phyloP scores from a whole-genome alignment of 495 filamentous ascomycete species.

The Aspergillus sparsus region DNA sequence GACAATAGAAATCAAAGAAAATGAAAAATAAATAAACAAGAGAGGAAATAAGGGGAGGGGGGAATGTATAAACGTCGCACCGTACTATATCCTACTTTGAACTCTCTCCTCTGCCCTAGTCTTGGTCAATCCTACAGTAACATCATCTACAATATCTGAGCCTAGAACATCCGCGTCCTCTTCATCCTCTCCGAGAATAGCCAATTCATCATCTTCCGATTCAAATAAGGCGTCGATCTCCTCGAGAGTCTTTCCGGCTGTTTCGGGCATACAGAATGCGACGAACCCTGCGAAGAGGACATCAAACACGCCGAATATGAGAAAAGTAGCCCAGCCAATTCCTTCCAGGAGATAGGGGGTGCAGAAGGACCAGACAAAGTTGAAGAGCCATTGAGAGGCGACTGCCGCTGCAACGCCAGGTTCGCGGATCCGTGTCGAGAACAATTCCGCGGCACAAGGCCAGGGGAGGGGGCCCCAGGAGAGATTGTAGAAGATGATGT shows the following conservation, averaged over 20 bases:
- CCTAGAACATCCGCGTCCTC: constrained; percentile 1
- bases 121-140: neutral
- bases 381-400: constrained; percentile 55
- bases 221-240: constrained; percentile 67
- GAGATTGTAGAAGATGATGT: constrained; percentile 48
- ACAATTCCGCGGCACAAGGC: constrained; percentile 48
- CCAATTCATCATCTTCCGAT: constrained; percentile 2
- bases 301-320: constrained; percentile 48
- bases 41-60: neutral
- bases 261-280: constrained; percentile 57
- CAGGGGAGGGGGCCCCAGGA: constrained; percentile 43
- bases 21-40: neutral
- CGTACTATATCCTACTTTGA: neutral
- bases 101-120: too few species aligned
- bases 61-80: neutral
- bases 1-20: too few species aligned
- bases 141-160: neutral
- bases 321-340: constrained; percentile 52
- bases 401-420: constrained; percentile 49
- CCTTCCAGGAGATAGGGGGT: constrained; percentile 54
- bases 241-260: constrained; percentile 71
- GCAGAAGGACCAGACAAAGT: constrained; percentile 53
- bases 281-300: constrained; percentile 44
- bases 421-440: constrained; percentile 52
- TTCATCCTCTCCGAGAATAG: neutral